Percentiles rank a stretch among this genome's conserved stretches.
Conservation (phyloP, 2,329 filamentous ascomycete genomes). For the Penicillium concentricum region DNA sequence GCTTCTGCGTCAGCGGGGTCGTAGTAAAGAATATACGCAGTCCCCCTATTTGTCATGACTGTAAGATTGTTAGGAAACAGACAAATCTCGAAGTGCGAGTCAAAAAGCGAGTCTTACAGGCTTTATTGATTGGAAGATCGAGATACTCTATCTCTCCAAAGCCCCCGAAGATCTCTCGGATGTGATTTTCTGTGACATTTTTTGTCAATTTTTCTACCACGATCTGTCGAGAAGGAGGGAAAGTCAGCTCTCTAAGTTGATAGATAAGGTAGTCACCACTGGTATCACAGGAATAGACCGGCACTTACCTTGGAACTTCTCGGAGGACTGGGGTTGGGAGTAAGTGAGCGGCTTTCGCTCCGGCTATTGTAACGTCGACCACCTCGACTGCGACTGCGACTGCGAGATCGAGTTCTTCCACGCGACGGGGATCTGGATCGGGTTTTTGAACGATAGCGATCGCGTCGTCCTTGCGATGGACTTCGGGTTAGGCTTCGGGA, state of each 20-base stretch:
- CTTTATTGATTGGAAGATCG: slow-evolving; percentile 83
- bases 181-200: slow-evolving; percentile 84
- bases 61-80: slow-evolving; percentile 4
- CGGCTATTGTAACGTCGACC: slow-evolving; percentile 39
- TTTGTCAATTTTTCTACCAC: slow-evolving; percentile 95
- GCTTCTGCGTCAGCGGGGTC: slow-evolving; percentile 76
- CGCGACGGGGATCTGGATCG: slow-evolving; percentile 30
- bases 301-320: slow-evolving; percentile 39
- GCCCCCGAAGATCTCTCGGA: slow-evolving; percentile 86
- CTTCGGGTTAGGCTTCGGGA: slow-evolving; percentile 30
- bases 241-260: background rate
- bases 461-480: slow-evolving; percentile 27
- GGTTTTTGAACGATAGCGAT: slow-evolving; percentile 29
- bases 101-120: slow-evolving; percentile 58
- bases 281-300: background rate
- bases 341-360: slow-evolving; percentile 31
- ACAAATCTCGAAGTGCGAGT: background rate
- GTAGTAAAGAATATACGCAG: slow-evolving; percentile 85
- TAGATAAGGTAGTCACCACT: background rate
- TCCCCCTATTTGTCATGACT: slow-evolving; percentile 89
- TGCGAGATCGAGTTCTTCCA: slow-evolving; percentile 32
- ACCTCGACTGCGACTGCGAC: slow-evolving; percentile 43
- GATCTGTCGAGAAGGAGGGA: slow-evolving; percentile 52
- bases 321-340: slow-evolving; percentile 23
- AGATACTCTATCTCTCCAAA: slow-evolving; percentile 85